These are phyloP conservation scores for Asterochloris sp. DNA, from an alignment of 139 green algal genomes.

Conservation along the genomic window DNA sequence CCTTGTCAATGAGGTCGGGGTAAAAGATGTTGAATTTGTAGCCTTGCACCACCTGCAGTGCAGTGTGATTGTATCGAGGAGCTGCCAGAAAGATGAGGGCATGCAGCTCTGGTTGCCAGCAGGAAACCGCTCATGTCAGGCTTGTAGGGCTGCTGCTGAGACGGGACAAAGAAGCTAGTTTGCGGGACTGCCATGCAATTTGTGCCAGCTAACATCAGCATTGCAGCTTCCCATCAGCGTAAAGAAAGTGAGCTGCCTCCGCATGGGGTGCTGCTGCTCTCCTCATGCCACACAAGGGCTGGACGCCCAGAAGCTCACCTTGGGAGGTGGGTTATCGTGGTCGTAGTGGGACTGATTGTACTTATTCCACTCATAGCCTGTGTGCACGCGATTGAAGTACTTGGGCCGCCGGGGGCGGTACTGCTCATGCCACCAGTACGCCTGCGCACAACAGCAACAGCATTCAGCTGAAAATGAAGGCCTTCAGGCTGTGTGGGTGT, in stretches of 20 bases:
- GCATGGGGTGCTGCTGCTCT: neutral
- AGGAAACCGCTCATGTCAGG: neutral
- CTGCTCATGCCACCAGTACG: slow-evolving; percentile 99
- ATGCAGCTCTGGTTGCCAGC: neutral
- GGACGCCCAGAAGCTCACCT: slow-evolving; percentile 43
- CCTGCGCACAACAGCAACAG: slow-evolving; percentile 30
- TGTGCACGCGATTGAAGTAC: slow-evolving; percentile 99
- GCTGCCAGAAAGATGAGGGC: neutral
- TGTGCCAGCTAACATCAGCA: no score
- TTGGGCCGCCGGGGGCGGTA: slow-evolving; percentile 95
- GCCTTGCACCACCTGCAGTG: slow-evolving; percentile 68
- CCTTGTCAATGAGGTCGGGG: slow-evolving; percentile 93
- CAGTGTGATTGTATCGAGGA: neutral
- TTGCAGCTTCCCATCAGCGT: no score
- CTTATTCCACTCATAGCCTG: slow-evolving; percentile 98
- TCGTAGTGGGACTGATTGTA: slow-evolving; percentile 99
- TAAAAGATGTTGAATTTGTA: slow-evolving; percentile 99
- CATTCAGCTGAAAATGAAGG: no score
- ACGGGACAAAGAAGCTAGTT: no score
- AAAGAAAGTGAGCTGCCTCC: neutral
- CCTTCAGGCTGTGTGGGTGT: no score
- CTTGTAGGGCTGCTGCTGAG: no score
- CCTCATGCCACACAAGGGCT: neutral
- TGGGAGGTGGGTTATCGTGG: slow-evolving; percentile 97
- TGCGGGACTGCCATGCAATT: no score